A percentile compares a stretch with the other conserved stretches of the same genome.
Conservation (phyloP, 805 yeast genomes). For the Grigorovia yakushimaensis region DNA sequence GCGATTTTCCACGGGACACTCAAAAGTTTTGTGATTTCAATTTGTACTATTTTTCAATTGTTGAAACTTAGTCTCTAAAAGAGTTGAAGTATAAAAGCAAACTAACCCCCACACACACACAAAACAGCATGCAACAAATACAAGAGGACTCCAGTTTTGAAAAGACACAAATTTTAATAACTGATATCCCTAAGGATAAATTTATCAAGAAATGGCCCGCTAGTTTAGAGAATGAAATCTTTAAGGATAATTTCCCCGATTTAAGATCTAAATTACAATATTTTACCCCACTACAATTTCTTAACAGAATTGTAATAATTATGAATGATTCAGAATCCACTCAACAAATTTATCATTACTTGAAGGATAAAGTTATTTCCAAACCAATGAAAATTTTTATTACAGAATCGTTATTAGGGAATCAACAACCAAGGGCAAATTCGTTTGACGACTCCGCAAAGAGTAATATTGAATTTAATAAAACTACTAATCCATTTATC, state of each 20-base stretch:
- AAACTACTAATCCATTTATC: conserved; percentile 2
- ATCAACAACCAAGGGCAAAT: background rate
- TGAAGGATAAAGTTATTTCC: conserved; percentile 9
- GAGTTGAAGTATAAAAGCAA: too few relatives aligned
- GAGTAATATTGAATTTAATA: background rate
- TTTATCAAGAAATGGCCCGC: conserved; percentile 22
- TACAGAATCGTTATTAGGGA: conserved; percentile 22
- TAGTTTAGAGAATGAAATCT: conserved; percentile 15
- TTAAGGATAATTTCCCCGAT: conserved; percentile 17
- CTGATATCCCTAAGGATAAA: conserved; percentile 21
- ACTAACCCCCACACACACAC: background rate
- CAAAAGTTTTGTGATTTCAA: too few relatives aligned
- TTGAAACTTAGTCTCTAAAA: too few relatives aligned
- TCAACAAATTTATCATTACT: conserved; percentile 10
- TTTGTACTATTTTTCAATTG: too few relatives aligned
- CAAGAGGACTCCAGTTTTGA: background rate
- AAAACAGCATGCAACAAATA: background rate
- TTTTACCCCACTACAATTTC: conserved; percentile 34
- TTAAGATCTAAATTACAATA: conserved; percentile 17
- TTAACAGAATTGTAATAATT: conserved; percentile 35
- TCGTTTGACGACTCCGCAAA: conserved; percentile 1
- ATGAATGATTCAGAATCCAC: conserved; percentile 24
- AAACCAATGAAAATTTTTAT: conserved; percentile 23
- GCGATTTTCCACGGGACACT: too few relatives aligned
- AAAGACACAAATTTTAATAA: conserved; percentile 26